Base-by-base conservation (phyloP, 495 filamentous ascomycete genomes). In the Cercophora newfieldiana region DNA sequence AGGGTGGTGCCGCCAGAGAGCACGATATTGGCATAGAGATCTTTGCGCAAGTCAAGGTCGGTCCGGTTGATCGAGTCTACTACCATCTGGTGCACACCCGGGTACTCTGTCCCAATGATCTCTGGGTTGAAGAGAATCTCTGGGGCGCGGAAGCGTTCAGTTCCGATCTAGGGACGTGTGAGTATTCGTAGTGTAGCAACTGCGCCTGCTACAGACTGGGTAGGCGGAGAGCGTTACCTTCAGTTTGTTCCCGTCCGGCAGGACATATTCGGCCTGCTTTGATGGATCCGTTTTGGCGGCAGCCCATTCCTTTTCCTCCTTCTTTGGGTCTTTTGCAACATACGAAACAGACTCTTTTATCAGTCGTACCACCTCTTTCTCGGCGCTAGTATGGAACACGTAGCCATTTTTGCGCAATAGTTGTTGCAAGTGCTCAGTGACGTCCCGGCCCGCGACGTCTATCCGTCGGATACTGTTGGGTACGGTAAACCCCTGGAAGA, bases 121-220 rank as follows among this genome's bases (percentile, higher is more conserved):
- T 97, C 96, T 12, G 95, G 95, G 71, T 98, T 92, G 81, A 99
- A 99, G 21, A 99, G 88, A 69, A 98, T 97, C 77, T 99, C 95
- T 16, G 95, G 93, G 18, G 95, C 95, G 64, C 94, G 88, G 85
- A 97, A 98, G 10, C 95, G 89, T 79, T 98, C 95, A 66, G 91
- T 82, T 64, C 93, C 94, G 73, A 95, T 85, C 90, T 94, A n/a
- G 28, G 24, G 21, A 30, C 22, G 65, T 37, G 68, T 30, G 48
- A 22, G 19, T 22, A 21, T 5, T 25, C 16, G 6, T 29, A 2
- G 0, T 22, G 26, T 8, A 51, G n/a, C 5, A 33, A 21, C 2
- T 50, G 18, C 28, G 16, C 28, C 21, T 2, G 28, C 28, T 25
- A 14, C 55, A 29, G 2, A 14, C 26, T 33, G 28, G 2, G 3